Conservation (phyloP, 148 eudicot genomes). For the Cornus florida region DNA sequence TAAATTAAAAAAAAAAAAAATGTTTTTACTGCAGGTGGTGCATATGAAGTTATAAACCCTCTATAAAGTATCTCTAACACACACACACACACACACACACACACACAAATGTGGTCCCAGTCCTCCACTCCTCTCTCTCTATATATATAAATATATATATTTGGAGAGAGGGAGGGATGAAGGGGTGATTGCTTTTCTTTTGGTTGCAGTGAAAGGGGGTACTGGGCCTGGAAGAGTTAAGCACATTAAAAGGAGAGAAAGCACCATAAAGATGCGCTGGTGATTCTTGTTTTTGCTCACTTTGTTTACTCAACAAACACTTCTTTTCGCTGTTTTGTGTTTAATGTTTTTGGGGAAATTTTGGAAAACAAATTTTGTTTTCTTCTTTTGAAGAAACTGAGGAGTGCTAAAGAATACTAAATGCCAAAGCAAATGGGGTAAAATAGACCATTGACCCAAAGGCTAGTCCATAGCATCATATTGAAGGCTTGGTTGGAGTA, state of each 20-base stretch:
- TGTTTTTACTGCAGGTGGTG: background rate
- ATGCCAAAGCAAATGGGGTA: background rate
- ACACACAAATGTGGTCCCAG: background rate
- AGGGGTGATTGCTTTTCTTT: slow-evolving; percentile 24
- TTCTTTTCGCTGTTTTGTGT: background rate
- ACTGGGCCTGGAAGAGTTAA: slow-evolving; percentile 1
- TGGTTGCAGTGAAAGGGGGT: slow-evolving; percentile 13
- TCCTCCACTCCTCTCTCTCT: background rate
- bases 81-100: background rate
- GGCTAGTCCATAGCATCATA: background rate
- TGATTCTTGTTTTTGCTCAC: slow-evolving; percentile 16
- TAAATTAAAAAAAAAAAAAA: background rate
- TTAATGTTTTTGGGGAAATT: background rate
- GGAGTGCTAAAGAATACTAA: background rate
- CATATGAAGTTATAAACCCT: background rate
- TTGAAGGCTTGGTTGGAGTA: background rate
- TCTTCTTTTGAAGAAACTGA: background rate
- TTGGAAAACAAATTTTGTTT: background rate
- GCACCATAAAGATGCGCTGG: slow-evolving; percentile 25
- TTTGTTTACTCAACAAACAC: slow-evolving; percentile 3
- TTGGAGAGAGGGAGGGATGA: background rate
- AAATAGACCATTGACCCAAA: slow-evolving; percentile 3
- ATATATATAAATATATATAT: background rate
- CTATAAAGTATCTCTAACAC: background rate
- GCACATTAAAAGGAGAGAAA: slow-evolving; percentile 27